Base-by-base conservation (phyloP, 2,329 filamentous ascomycete genomes). In the Colletotrichum ledebouriae region DNA sequence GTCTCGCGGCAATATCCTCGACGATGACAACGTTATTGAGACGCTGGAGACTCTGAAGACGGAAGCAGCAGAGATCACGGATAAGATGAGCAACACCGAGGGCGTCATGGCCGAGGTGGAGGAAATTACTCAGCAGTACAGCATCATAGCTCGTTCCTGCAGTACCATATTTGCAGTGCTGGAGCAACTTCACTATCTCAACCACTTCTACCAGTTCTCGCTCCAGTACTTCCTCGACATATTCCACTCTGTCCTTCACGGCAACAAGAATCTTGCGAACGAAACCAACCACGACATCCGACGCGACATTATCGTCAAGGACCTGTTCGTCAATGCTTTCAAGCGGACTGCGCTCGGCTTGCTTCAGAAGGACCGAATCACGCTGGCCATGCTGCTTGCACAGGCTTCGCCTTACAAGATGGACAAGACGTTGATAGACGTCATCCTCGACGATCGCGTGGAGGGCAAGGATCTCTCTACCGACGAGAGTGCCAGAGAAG, bases 191-290 rank as follows among this genome's bases (percentile, higher is more conserved):
- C 95, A 98, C 80, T 97, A 98, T 77, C 90, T 99, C 78, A 98
- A 99, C 79, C 96, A 98, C 84, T 98, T 98, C 82, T 99, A 99
- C 80, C 97, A 98, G 78, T 99, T 99, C 85, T 99, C 96, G 42
- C 86, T 99, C 68, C 94, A 98, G 79, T 99, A 97, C 82, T 99
- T 99, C 82, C 88, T 97, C 63, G 93, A 98, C 78, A 99, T 99
- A 73, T 99, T 99, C 87, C 93, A 97, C 77, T 89, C 92, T 6
- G 96, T 99, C 7, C 86, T 99, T 44, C 92, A 92, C 73, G 87
- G 89, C 67, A 97, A 97, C 79, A 90, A 91, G 75, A 89, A 89
- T 68, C 84, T 96, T 59, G 86, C 87, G 20, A 86, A 84, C 67
- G 89, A 92, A 78, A 90, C 87, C 37, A 91, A 96, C 71, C 89